Evolutionary conservation across 83 land plant genomes (phyloP), one percentile per base, ranked within the genome.

Genomic region (Picea mariana): DNA sequence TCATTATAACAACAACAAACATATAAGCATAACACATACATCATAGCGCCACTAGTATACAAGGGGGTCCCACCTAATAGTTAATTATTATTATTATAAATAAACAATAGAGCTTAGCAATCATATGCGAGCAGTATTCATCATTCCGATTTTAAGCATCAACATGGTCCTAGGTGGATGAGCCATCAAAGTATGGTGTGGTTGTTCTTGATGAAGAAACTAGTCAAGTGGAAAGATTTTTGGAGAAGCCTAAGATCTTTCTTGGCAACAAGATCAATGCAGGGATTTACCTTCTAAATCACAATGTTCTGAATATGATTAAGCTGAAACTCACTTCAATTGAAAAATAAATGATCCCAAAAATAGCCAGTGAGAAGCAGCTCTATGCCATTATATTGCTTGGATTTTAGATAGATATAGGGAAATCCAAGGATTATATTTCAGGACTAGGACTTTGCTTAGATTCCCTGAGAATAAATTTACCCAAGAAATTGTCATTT

Each of bases 221-320:
- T 27, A 82, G 85, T 17, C 71, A 38, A 38, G 40, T 38, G 40
- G 40, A 38, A 38, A 38, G 40, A 38, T 38, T 38, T 38, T 4
- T 38, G 60, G 89, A 88, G 79, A 88, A 86, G 73, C 89, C 88
- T 58, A 85, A 86, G 63, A 61, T 73, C 18, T 88, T 88, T 63
- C 89, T 88, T 24, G 89, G 89, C 27, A 88, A 88, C 73, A 88
- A 88, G 84, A 88, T 88, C 62, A 88, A 88, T 80, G 89, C 88
- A 4, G 88, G 88, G 9, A 85, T 88, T 58, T 88, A 86, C 63
- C 89, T 88, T 13, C 47, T 88, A 78, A 85, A 83, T 71, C 89
- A 89, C 13, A 82, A 64, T 31, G 79, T 79, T 7, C 83, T 88
- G 34, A 76, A 86, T 67, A 40, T 89, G 75, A 88, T 88, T 61